phyloP scores from a whole-genome alignment of 192 early-diverging fungal species.

The Umbelopsis sp. region DNA sequence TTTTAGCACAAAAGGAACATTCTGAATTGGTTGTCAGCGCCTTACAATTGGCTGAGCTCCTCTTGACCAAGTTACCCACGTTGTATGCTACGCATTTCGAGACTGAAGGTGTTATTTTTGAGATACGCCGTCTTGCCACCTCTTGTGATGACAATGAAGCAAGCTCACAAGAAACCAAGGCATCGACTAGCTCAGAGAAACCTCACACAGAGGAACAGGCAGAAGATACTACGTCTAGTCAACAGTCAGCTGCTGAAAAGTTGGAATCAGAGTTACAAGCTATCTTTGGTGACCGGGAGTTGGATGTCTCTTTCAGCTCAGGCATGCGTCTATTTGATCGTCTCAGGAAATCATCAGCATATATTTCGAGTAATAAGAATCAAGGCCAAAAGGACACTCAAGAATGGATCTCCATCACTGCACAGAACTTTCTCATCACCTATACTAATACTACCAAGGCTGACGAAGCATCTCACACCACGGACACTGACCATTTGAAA shows the following conservation, averaged over 20 bases:
- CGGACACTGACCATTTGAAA: neutral
- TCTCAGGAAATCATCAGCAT: neutral
- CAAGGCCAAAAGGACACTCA: conserved; percentile 45
- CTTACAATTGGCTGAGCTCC: conserved; percentile 62
- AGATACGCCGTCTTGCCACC: conserved; percentile 43
- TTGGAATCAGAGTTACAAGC: neutral
- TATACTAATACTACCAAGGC: neutral
- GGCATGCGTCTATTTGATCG: conserved; percentile 17
- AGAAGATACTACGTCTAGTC: neutral
- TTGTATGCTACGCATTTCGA: conserved; percentile 60
- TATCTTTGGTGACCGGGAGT: neutral
- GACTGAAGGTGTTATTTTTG: conserved; percentile 75
- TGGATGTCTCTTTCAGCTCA: neutral
- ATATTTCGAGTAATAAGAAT: conserved; percentile 26
- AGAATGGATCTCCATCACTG: conserved; percentile 38
- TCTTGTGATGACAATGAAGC: conserved; percentile 9
- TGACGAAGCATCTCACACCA: neutral
- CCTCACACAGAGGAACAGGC: neutral
- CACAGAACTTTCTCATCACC: conserved; percentile 4
- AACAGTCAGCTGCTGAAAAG: too few relatives aligned
- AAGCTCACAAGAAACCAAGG: neutral
- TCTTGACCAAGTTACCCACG: conserved; percentile 64
- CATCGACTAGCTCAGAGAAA: neutral
- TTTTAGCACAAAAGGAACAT: conserved; percentile 51
- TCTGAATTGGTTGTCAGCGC: conserved; percentile 56